Percentiles rank a stretch among this genome's conserved stretches.
phyloP scores from a whole-genome alignment of 805 yeast genomes.

The Pichia rugopelliculosa region DNA sequence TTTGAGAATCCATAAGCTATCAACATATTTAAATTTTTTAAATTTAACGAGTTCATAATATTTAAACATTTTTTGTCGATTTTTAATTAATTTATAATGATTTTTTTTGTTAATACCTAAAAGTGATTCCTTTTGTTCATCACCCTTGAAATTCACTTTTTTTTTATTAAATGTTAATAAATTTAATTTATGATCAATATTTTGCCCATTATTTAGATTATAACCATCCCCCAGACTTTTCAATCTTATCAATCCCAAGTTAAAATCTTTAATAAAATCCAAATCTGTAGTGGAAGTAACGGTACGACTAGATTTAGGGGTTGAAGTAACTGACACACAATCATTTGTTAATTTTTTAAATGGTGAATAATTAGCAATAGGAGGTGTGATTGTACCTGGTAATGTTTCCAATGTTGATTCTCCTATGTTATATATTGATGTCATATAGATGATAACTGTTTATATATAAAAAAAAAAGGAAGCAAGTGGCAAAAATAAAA shows the following conservation, averaged over 20 bases:
- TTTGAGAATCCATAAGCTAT: not conserved
- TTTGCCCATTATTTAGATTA: not conserved
- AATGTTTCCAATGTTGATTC: constrained; percentile 8
- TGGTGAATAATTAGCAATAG: constrained; percentile 7
- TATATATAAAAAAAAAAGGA: no score
- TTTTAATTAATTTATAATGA: not conserved
- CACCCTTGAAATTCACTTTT: not conserved
- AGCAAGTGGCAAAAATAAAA: not conserved
- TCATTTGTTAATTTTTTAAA: constrained; percentile 1
- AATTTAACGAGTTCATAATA: not conserved
- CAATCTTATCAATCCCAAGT: not conserved
- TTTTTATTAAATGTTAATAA: not conserved
- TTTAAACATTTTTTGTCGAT: not conserved
- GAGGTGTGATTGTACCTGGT: constrained; percentile 14
- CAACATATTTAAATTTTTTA: not conserved
- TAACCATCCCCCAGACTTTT: no score
- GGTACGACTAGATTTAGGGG: constrained; percentile 3
- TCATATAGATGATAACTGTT: no score
- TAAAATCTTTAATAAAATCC: not conserved
- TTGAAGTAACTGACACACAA: constrained; percentile 9
- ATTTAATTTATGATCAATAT: not conserved
- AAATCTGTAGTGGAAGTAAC: not conserved
- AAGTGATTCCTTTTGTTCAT: not conserved
- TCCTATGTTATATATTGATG: not conserved
- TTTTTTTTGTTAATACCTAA: not conserved